Evolutionary conservation across 148 eudicot genomes (phyloP).

Genomic region (Camellia lanceoleosa): DNA sequence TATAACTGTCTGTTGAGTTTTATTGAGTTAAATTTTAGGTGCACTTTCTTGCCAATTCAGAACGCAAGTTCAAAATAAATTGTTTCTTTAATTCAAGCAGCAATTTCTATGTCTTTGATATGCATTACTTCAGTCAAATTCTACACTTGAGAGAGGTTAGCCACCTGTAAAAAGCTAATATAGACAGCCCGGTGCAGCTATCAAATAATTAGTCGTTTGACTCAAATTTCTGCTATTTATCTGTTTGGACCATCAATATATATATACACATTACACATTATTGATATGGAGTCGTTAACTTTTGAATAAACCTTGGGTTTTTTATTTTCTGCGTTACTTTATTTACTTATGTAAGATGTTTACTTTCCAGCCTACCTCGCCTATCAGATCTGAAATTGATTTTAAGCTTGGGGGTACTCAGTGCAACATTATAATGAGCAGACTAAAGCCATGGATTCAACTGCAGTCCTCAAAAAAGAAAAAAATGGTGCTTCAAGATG

Average conservation of each 20-base stretch:
- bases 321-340: conserved; percentile 3
- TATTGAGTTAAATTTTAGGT: neutral
- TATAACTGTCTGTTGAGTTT: conserved; percentile 5
- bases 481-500: conserved; percentile 56
- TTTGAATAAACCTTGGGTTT: conserved; percentile 1
- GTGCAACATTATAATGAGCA: conserved; percentile 71
- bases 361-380: conserved; percentile 60
- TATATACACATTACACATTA: neutral
- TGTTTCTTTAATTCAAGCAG: neutral
- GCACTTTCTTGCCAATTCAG: neutral
- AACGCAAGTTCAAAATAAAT: neutral
- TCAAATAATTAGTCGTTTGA: neutral
- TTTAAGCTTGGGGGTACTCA: conserved; percentile 94
- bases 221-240: neutral
- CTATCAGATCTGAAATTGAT: conserved; percentile 90
- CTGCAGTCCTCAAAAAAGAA: conserved; percentile 53
- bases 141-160: neutral
- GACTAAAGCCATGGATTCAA: conserved; percentile 80
- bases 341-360: conserved; percentile 29
- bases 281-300: neutral
- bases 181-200: conserved; percentile 6
- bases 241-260: neutral
- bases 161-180: neutral
- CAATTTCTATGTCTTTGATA: neutral
- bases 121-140: neutral